These are phyloP conservation scores for Paraglomus brasilianum DNA, from an alignment of 192 early-diverging fungal genomes.

Conservation along the genomic window DNA sequence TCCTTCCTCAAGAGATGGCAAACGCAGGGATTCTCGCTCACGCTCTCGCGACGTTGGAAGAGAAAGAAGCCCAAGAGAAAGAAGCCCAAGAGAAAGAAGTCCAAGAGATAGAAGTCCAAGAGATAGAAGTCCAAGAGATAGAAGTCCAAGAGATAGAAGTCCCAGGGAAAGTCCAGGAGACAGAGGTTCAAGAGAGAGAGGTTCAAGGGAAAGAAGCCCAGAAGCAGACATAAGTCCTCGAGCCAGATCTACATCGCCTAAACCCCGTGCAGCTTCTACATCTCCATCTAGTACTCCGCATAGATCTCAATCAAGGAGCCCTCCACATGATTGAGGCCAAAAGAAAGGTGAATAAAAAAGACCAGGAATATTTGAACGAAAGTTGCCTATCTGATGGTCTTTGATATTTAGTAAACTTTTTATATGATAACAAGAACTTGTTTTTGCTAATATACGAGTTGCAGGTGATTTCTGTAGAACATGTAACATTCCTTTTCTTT, in stretches of 20 bases:
- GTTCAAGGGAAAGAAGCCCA: too few relatives aligned
- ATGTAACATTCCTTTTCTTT: conserved; percentile 12
- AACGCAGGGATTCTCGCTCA: conserved; percentile 2
- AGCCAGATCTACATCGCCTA: neutral
- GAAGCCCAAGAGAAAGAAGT: too few relatives aligned
- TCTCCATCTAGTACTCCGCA: conserved; percentile 18
- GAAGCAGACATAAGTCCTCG: too few relatives aligned
- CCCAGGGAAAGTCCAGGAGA: conserved; percentile 5
- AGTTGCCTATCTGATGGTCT: neutral
- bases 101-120: too few relatives aligned
- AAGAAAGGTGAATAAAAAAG: too few relatives aligned
- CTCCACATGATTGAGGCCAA: too few relatives aligned
- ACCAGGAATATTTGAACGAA: neutral
- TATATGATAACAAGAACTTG: too few relatives aligned
- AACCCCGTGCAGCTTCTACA: conserved; percentile 8
- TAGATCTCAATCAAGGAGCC: conserved; percentile 10
- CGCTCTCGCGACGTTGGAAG: conserved; percentile 5
- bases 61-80: conserved; percentile 6
- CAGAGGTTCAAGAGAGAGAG: conserved; percentile 3
- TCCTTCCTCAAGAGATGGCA: conserved; percentile 1
- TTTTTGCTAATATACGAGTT: conserved; percentile 26
- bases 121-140: too few relatives aligned
- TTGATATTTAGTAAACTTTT: too few relatives aligned
- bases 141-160: too few relatives aligned
- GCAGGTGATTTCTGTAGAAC: conserved; percentile 15